Evolutionary conservation across 108 stramenopile species (phyloP).

Genomic region (Pseudonitzschia multiseries): DNA sequence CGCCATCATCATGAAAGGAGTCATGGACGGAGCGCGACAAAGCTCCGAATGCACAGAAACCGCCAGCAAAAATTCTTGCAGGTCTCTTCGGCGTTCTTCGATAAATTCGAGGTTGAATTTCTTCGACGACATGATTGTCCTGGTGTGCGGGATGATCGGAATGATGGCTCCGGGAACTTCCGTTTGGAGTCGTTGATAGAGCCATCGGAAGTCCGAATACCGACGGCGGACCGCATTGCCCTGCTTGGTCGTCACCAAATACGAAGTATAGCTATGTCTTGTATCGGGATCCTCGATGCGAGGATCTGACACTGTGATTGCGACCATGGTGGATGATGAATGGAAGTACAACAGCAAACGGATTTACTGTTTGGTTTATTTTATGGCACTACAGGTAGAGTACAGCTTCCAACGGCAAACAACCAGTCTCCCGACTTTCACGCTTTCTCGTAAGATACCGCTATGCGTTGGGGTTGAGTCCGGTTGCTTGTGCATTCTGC

Average conservation of each 20-base stretch:
- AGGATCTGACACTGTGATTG: conserved; percentile 55
- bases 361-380: no score
- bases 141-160: conserved; percentile 91
- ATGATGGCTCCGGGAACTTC: conserved; percentile 88
- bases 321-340: conserved; percentile 10
- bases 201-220: conserved; percentile 94
- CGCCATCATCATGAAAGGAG: conserved; percentile 74
- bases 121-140: conserved; percentile 46
- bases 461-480: no score
- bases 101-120: conserved; percentile 79
- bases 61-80: conserved; percentile 75
- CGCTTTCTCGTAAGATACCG: no score
- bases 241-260: conserved; percentile 53
- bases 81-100: conserved; percentile 65
- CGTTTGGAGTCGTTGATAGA: conserved; percentile 72
- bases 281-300: conserved; percentile 66
- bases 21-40: conserved; percentile 59
- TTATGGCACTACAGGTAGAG: no score
- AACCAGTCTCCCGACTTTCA: no score
- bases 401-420: no score
- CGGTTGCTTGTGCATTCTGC: no score
- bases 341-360: neutral
- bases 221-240: conserved; percentile 71
- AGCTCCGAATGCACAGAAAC: conserved; percentile 83
- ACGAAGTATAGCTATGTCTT: conserved; percentile 52